These are phyloP conservation scores for Magnaporthiopsis poae DNA, from an alignment of 2,329 filamentous ascomycete species.

Conservation along the genomic window DNA sequence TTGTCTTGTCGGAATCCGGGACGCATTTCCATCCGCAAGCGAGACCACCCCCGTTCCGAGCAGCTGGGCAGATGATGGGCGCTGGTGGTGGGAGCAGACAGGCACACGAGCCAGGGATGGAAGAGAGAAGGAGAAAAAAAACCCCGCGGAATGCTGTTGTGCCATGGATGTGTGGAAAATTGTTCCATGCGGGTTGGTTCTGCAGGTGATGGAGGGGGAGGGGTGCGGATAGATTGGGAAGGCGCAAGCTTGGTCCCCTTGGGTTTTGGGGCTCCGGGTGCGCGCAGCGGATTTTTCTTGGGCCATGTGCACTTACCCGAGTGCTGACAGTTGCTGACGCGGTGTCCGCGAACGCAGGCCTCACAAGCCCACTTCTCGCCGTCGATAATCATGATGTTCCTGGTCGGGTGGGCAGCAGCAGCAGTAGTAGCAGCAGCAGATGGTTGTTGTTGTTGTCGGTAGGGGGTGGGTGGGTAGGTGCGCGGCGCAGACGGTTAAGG, in stretches of 20 bases:
- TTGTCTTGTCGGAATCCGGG: not conserved
- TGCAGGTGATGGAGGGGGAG: slow-evolving; percentile 2
- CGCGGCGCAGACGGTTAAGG: not conserved
- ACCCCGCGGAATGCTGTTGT: not conserved
- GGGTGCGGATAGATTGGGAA: slow-evolving; percentile 3
- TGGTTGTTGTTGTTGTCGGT: not conserved
- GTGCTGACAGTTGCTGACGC: slow-evolving; percentile 97
- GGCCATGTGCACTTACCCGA: slow-evolving; percentile 55
- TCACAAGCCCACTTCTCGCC: slow-evolving; percentile 97
- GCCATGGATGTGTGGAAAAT: not conserved
- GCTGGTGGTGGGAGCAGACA: not conserved
- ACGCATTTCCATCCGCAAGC: not conserved
- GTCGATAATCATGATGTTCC: slow-evolving; percentile 62
- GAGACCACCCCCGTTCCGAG: not conserved
- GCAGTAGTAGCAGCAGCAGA: no score
- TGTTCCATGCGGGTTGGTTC: not conserved
- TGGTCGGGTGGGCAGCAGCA: no score
- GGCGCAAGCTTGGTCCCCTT: not conserved
- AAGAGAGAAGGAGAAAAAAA: not conserved
- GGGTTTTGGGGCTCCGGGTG: not conserved
- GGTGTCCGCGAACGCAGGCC: slow-evolving; percentile 94
- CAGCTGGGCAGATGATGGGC: not conserved
- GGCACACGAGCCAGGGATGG: not conserved
- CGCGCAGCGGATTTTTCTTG: slow-evolving; percentile 1
- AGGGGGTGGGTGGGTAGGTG: not conserved